Conservation (phyloP, 2,329 filamentous ascomycete genomes). For the Plectosphaerella sp. region DNA sequence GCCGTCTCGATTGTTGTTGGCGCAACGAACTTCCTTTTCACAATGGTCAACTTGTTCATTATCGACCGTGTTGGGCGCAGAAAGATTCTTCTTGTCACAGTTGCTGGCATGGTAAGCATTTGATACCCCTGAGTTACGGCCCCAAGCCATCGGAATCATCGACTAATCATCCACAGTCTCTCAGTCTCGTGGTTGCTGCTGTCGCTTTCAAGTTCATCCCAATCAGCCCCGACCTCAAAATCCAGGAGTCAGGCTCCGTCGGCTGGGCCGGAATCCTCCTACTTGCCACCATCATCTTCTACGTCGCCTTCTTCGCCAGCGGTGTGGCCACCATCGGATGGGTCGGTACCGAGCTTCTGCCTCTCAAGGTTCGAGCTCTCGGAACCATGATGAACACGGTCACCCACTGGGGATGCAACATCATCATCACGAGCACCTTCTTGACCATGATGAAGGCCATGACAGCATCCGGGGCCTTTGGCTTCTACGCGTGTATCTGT, state of each 20-base stretch:
- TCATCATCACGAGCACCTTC: constrained; percentile 46
- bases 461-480: constrained; percentile 45
- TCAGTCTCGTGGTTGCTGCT: constrained; percentile 37
- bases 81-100: constrained; percentile 35
- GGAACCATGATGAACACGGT: constrained; percentile 45
- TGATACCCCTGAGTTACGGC: not conserved
- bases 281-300: constrained; percentile 38
- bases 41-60: constrained; percentile 39
- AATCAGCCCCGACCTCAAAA: constrained; percentile 33
- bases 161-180: constrained; percentile 23
- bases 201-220: constrained; percentile 41
- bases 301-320: constrained; percentile 39
- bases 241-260: constrained; percentile 25
- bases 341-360: constrained; percentile 42
- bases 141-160: not conserved
- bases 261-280: constrained; percentile 28
- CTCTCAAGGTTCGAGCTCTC: constrained; percentile 40
- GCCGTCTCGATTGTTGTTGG: constrained; percentile 41
- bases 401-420: constrained; percentile 41
- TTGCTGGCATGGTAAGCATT: constrained; percentile 32
- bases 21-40: constrained; percentile 45
- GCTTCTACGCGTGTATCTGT: constrained; percentile 47
- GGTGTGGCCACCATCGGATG: constrained; percentile 44
- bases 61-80: constrained; percentile 42
- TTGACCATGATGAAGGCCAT: constrained; percentile 42